These are phyloP conservation scores for Kwoniella europaea DNA, from an alignment of 768 basidiomycete species.

Conservation along the genomic window DNA sequence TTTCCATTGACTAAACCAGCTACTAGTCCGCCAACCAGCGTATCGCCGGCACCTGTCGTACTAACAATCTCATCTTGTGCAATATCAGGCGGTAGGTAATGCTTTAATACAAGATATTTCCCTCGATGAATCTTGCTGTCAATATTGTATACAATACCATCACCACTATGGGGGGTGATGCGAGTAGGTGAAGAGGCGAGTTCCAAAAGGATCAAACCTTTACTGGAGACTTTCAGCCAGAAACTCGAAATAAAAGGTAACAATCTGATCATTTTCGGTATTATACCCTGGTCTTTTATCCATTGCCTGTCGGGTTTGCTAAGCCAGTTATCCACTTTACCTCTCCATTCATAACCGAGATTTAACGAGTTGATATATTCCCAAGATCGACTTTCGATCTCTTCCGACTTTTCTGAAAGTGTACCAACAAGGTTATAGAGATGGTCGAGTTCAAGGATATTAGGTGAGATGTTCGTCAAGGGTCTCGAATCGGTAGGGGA, in stretches of 20 bases:
- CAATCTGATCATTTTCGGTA: constrained; percentile 78
- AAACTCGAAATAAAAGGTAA: constrained; percentile 84
- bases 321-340: constrained; percentile 69
- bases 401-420: constrained; percentile 58
- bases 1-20: constrained; percentile 62
- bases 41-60: constrained; percentile 92
- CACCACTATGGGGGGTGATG: background rate
- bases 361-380: constrained; percentile 67
- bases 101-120: constrained; percentile 66
- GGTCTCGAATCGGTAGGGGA: constrained; percentile 42
- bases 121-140: constrained; percentile 14
- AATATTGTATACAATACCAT: constrained; percentile 21
- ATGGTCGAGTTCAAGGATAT: constrained; percentile 73
- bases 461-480: constrained; percentile 80
- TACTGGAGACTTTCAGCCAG: constrained; percentile 80
- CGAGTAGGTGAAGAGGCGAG: constrained; percentile 2
- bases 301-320: constrained; percentile 57
- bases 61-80: constrained; percentile 63
- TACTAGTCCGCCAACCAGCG: constrained; percentile 82
- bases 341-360: constrained; percentile 71
- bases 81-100: constrained; percentile 69
- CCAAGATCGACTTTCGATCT: constrained; percentile 71
- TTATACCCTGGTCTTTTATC: constrained; percentile 71
- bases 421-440: constrained; percentile 50
- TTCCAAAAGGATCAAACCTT: constrained; percentile 55